Percentiles rank a stretch among this genome's conserved stretches.
Evolutionary conservation across 495 filamentous ascomycete genomes (phyloP).

Genomic region (Pseudoneurospora amorphoporcata): DNA sequence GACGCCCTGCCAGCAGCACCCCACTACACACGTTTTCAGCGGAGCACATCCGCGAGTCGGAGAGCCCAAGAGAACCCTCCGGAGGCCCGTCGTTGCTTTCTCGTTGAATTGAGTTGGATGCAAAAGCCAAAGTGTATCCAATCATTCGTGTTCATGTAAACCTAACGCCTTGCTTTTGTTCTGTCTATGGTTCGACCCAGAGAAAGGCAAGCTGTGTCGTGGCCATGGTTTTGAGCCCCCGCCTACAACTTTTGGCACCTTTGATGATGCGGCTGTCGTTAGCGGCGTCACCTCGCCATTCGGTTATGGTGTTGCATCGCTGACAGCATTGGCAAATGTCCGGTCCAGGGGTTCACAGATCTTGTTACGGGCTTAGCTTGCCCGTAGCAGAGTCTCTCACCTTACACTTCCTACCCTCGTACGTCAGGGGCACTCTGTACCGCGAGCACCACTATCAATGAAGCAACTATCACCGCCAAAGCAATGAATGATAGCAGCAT

Average conservation of each 20-base stretch:
- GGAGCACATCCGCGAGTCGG: neutral
- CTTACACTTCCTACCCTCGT: neutral
- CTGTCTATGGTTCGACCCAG: neutral
- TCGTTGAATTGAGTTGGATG: neutral
- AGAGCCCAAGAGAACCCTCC: neutral
- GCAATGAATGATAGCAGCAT: conserved; percentile 64
- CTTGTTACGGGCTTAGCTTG: neutral
- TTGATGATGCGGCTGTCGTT: neutral
- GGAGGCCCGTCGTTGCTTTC: neutral
- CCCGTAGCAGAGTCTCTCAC: neutral
- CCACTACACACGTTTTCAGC: neutral
- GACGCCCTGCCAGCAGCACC: neutral
- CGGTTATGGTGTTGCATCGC: neutral
- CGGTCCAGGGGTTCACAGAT: neutral
- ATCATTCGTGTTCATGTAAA: neutral
- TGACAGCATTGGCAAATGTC: neutral
- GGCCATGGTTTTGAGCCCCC: neutral
- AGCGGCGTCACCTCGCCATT: neutral
- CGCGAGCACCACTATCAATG: conserved; percentile 59
- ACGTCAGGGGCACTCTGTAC: conserved; percentile 38
- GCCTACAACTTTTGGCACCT: neutral
- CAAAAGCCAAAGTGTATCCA: neutral
- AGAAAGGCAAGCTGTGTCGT: neutral
- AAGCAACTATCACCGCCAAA: conserved; percentile 57
- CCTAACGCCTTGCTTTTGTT: neutral